Evolutionary conservation across 345 rosid species (phyloP), one percentile per base, ranked within the genome.

Genomic region (Citrus sp.): DNA sequence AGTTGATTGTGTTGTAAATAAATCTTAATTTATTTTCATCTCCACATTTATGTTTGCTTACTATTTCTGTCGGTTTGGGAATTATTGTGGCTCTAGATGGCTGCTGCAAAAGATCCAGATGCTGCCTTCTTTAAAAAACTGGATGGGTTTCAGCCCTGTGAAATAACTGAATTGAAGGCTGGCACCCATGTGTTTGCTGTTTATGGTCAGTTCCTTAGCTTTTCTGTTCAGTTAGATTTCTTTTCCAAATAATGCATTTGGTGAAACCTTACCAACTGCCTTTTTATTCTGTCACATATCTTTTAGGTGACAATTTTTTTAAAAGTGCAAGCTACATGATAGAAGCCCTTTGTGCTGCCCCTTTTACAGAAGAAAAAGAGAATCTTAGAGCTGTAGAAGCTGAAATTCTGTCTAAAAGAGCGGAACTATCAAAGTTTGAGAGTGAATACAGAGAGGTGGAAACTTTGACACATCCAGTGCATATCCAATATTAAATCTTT

Each of bases 111-210:
- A 86, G 99, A 97, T 82, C 97, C 95, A 46, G 95, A 94, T 85
- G 82, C 93, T 65, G 94, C 96, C 74, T 94, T 94, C 87, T 97
- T 97, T 82, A 94, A 92, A 80, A 94, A 87, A 80, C 84, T 97
- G 80, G 98, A 94, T 88, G 97, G 94, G 54, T 97, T 97, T 87
- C 98, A 92, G 87, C 99, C 90, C 69, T 94, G 98, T 82, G 98
- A 97, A 90, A 86, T 97, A 80, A 88, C 88, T 54, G 95, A 93
- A 87, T 84, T 97, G 69, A 92, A 92, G 88, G 90, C 98, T 30
- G 99, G 98, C 71, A 88, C 84, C 69, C 99, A 97, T 82, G 84
- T 90, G 67, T 94, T 97, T 89, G 98, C 97, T 49, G 92, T 97
- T 80, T 97, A 97, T 82, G 99, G 99, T 97, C 77, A 79, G 92